phyloP scores from a whole-genome alignment of 139 green algal species.

The Zygnema circumcarinatum region DNA sequence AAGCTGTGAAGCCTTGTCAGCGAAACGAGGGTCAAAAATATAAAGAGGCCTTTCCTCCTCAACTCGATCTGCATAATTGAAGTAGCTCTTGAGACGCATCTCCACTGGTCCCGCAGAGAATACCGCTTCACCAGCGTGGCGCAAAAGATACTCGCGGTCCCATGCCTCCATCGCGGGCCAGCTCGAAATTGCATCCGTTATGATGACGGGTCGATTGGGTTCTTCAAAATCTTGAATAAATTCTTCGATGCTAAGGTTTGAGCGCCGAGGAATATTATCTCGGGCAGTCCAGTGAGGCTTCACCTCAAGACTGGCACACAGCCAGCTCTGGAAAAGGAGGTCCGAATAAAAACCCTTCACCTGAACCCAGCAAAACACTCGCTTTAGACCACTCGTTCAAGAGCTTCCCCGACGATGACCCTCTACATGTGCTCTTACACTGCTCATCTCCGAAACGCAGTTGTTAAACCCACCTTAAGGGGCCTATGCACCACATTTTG shows the following conservation, averaged over 20 bases:
- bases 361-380: too few species aligned
- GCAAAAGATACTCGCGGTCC: constrained; percentile 57
- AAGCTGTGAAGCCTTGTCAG: constrained; percentile 69
- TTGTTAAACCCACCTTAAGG: constrained; percentile 14
- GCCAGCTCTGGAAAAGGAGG: constrained; percentile 88
- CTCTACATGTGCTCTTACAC: not conserved
- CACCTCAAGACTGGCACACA: constrained; percentile 75
- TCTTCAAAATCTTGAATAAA: constrained; percentile 83
- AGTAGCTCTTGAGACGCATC: constrained; percentile 81
- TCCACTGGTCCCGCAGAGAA: constrained; percentile 60
- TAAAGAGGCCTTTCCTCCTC: constrained; percentile 85
- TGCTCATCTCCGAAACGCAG: not conserved
- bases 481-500: not conserved
- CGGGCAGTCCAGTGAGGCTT: constrained; percentile 76
- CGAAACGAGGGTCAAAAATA: constrained; percentile 81
- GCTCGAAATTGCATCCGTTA: constrained; percentile 64
- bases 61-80: constrained; percentile 68
- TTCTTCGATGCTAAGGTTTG: constrained; percentile 68
- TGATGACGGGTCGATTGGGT: constrained; percentile 84
- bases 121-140: constrained; percentile 12
- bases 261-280: constrained; percentile 80
- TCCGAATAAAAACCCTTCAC: constrained; percentile 66
- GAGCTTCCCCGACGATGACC: not conserved
- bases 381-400: not conserved
- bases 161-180: constrained; percentile 68